Base-by-base conservation (phyloP, 176 grass and related monocot genomes). In the Avena atlantica region DNA sequence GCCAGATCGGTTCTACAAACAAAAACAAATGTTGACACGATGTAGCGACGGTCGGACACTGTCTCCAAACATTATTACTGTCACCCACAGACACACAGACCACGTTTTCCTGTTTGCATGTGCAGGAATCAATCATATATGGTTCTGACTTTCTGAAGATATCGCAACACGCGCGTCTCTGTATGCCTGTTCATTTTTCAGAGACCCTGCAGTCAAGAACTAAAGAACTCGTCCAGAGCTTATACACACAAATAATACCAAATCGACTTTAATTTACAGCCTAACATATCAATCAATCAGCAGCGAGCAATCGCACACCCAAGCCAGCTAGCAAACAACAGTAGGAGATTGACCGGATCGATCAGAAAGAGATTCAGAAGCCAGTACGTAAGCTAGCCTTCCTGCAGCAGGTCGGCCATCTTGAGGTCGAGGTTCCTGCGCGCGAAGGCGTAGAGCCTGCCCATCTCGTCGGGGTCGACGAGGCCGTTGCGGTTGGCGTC, bases 361-460 rank as follows among this genome's bases (percentile, higher is more conserved):
- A 74, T 24, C 44, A 23, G 72, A 9, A 4, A 8, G 13, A 16
- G 45, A 75, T 75, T 76, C 14, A 52, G 73, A 53, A 27, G 78
- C 62, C 9, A n/a, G 9, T n/a, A 67, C 37, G 24, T 12, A 13
- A 47, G 40, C 44, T 25, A n/a, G 20, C 0, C 42, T 14, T 48
- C 69, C 21, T 89, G 85, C 19, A 88, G 90, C 19, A 88, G 90
- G 24, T 93, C 73, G 81, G 27, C 85, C 81, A 93, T 86, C 87
- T 93, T 96, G 84, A 96, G 37, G 82, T 86, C 77, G 70, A 96
- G 91, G 70, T 88, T 87, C 72, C 62, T 91, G 60, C 89, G 85
- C 23, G 91, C 94, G 76, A 91, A 96, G 19, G 86, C 72, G 87
- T 91, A 86, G 15, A 93, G 79, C 81, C 79, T 89, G 78, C 19